Base-by-base conservation (phyloP, 148 eudicot genomes). In the Camellia lanceoleosa region DNA sequence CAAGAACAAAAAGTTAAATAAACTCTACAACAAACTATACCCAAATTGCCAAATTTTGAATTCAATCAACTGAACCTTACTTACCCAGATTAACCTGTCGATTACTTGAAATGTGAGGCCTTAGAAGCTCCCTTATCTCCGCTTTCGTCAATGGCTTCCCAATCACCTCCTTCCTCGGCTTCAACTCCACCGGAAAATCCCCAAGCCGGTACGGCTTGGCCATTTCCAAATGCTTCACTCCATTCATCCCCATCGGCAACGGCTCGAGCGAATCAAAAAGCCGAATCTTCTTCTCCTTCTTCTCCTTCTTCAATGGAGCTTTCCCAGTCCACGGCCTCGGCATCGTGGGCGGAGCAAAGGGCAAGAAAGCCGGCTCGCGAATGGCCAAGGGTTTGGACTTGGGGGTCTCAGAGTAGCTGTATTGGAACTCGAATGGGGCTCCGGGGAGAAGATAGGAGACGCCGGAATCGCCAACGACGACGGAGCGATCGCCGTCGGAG, bases 261-360 rank as follows among this genome's bases (percentile, higher is more conserved):
- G 85, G 79, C 30, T 84, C 83, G 15, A 85, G 79, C 6, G 92
- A 84, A 64, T 90, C 92, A 74, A 90, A 89, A 80, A 95, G 80
- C 58, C 83, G 87, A 43, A 95, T 87, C 23, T 86, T 80, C 83
- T 69, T 60, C 56, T 65, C 89, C 67, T 80, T 86, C 81, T 82
- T 91, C 52, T 84, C 78, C 83, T 85, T 81, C 83, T 89, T 91
- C 89, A 95, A 67, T 0, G 98, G 98, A 4, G 97, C 92, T 78
- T 95, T 95, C 13, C 98, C 98, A 5, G 98, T 95, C 98, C 98
- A 93, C 3, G 98, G 98, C 18, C 98, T 62, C 0, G 97, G 90
- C 98, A 95, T 95, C 5, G 89, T 82, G 3, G 98, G 97, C 0
- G 98, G 94, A 0, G 97, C 98, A 74, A 95, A 95, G 5, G 98